phyloP scores from a whole-genome alignment of 345 rosid species.

The Syzygium jambos region DNA sequence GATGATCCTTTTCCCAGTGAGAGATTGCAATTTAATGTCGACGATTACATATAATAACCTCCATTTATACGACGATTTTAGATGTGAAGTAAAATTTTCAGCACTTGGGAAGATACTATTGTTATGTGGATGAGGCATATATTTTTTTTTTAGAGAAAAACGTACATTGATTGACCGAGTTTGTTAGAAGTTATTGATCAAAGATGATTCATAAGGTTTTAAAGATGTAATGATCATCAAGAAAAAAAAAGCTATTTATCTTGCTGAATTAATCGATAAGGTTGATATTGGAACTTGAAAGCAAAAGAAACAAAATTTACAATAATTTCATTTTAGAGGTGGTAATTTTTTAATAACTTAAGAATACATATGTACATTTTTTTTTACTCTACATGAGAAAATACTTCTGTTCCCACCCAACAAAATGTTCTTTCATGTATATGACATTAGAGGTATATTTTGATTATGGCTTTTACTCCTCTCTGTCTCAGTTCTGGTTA shows the following conservation, averaged over 20 bases:
- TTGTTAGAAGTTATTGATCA: not conserved
- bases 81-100: not conserved
- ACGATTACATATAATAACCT: not conserved
- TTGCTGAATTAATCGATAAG: not conserved
- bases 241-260: not conserved
- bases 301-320: not conserved
- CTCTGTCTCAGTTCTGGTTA: not conserved
- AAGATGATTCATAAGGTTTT: not conserved
- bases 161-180: accelerated
- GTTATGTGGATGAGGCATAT: not conserved
- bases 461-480: not conserved
- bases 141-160: not conserved
- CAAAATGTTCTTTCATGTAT: not conserved
- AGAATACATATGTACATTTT: not conserved
- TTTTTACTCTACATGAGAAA: not conserved
- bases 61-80: not conserved
- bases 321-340: not conserved
- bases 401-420: not conserved
- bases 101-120: not conserved
- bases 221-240: not conserved
- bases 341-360: not conserved
- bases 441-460: not conserved
- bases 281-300: not conserved
- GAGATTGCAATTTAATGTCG: not conserved
- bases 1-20: not conserved